Conservation (phyloP, 768 basidiomycete genomes). For the Chalciporus chontae region DNA sequence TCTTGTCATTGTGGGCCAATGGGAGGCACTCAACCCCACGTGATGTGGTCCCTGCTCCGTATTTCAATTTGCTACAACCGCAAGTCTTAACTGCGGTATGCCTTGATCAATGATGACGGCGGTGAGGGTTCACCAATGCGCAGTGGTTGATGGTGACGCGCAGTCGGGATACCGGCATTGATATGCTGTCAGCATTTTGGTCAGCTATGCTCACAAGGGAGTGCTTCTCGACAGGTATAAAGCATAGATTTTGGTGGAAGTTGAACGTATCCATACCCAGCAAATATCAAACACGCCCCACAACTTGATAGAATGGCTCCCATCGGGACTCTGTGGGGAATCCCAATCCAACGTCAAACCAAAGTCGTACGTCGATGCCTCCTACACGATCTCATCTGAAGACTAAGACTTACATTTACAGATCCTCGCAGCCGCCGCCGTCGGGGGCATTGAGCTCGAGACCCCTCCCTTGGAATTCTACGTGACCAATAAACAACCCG, state of each 20-base stretch:
- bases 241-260: not conserved
- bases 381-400: too few relatives aligned
- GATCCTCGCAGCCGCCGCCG: constrained; percentile 23
- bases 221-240: not conserved
- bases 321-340: constrained; percentile 26
- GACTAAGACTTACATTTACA: constrained; percentile 1
- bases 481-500: constrained; percentile 25
- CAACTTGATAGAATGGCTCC: constrained; percentile 17
- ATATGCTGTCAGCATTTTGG: not conserved
- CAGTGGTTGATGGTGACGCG: not conserved
- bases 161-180: not conserved
- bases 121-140: not conserved
- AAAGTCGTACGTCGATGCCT: constrained; percentile 23
- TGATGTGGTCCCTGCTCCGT: not conserved
- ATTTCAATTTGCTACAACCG: too few relatives aligned
- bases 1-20: not conserved
- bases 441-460: constrained; percentile 27
- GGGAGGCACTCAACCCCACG: not conserved
- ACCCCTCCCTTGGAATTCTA: constrained; percentile 17
- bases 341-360: constrained; percentile 22
- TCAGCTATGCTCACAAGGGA: not conserved
- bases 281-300: not conserved
- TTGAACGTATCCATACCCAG: not conserved
- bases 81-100: not conserved
- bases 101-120: not conserved